These are phyloP conservation scores for Abortiporus biennis DNA, from an alignment of 1,284 basidiomycete species.

Conservation along the genomic window DNA sequence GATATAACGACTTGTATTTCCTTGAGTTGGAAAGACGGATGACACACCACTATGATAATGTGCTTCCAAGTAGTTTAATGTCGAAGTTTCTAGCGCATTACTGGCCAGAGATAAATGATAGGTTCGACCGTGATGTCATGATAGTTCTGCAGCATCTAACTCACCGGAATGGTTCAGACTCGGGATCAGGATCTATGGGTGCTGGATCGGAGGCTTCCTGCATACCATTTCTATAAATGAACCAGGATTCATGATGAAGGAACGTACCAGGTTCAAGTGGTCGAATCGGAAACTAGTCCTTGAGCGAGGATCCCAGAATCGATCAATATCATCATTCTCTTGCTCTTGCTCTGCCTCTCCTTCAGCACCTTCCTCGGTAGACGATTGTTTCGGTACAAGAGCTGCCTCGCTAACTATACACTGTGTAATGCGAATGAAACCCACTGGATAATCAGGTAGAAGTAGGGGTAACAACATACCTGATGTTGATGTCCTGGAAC, in stretches of 20 bases:
- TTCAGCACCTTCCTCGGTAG: slow-evolving; percentile 15
- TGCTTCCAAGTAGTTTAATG: slow-evolving; percentile 66
- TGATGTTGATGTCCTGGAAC: slow-evolving; percentile 69
- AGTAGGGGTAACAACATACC: slow-evolving; percentile 31
- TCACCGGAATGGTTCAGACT: slow-evolving; percentile 74
- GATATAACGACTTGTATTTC: slow-evolving; percentile 45
- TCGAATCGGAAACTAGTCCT: slow-evolving; percentile 78
- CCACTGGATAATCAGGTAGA: background rate
- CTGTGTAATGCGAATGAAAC: slow-evolving; percentile 34
- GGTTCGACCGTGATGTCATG: too few species aligned
- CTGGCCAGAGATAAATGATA: slow-evolving; percentile 35
- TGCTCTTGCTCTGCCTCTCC: too few species aligned
- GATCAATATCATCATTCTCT: slow-evolving; percentile 46
- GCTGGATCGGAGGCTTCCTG: slow-evolving; percentile 77
- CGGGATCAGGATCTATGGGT: slow-evolving; percentile 52
- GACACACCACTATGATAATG: slow-evolving; percentile 76
- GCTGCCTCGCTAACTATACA: slow-evolving; percentile 74
- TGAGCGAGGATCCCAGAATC: slow-evolving; percentile 79
- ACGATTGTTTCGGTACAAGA: slow-evolving; percentile 26
- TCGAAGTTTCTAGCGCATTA: slow-evolving; percentile 59
- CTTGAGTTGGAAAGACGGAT: slow-evolving; percentile 57
- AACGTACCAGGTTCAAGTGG: slow-evolving; percentile 69
- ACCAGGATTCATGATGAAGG: background rate
- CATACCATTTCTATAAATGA: background rate
- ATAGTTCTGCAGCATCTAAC: too few species aligned